These are phyloP conservation scores for Porogramme epimiltina DNA, from an alignment of 1,284 basidiomycete genomes.

Conservation along the genomic window DNA sequence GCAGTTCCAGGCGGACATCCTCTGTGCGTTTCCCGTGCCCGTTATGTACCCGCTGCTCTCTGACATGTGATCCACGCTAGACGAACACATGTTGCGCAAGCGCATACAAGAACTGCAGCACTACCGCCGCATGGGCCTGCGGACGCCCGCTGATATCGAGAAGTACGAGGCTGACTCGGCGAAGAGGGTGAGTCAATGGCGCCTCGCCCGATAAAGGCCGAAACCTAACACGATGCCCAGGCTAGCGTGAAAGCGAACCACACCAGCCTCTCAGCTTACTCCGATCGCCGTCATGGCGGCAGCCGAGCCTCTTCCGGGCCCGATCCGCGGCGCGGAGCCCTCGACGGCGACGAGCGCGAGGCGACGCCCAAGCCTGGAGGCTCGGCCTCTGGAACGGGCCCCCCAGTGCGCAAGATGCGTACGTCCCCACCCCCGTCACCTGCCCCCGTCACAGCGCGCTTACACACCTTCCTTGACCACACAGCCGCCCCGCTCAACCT, in stretches of 20 bases:
- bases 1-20: constrained; percentile 83
- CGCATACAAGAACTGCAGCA: constrained; percentile 88
- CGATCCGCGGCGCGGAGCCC: constrained; percentile 53
- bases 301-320: constrained; percentile 60
- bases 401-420: constrained; percentile 52
- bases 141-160: constrained; percentile 84
- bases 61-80: constrained; percentile 41
- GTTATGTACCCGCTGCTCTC: constrained; percentile 28
- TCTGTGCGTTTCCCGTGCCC: constrained; percentile 58
- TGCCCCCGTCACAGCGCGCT: not conserved
- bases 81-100: constrained; percentile 84
- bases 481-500: constrained; percentile 80
- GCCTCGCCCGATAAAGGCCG: not conserved
- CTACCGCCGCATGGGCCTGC: constrained; percentile 83
- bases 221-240: constrained; percentile 32
- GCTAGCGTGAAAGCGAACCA: constrained; percentile 57
- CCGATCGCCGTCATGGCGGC: constrained; percentile 49
- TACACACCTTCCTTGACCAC: constrained; percentile 5
- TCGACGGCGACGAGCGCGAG: constrained; percentile 60
- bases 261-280: constrained; percentile 55
- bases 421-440: constrained; percentile 25
- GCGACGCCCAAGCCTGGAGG: constrained; percentile 50
- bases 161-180: constrained; percentile 79
- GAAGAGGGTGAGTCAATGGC: constrained; percentile 58
- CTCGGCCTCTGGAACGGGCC: constrained; percentile 36